Evolutionary conservation across 345 rosid genomes (phyloP).

Genomic region (Turritis glabra): DNA sequence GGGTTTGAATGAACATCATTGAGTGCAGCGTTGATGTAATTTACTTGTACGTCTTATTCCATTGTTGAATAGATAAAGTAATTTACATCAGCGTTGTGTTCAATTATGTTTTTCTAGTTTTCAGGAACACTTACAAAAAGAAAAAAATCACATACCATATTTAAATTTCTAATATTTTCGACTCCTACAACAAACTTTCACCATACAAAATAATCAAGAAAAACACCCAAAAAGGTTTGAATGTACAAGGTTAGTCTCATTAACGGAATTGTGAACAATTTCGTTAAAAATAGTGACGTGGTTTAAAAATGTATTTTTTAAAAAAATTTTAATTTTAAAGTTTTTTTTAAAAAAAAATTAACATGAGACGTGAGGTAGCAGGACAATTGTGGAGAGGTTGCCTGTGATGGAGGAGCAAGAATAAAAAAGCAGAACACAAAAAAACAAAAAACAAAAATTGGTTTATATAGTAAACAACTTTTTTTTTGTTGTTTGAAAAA

Average conservation of each 20-base stretch:
- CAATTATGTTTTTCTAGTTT: slow-evolving; percentile 33
- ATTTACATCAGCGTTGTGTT: slow-evolving; percentile 28
- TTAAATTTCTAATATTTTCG: neutral
- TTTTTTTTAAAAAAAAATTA: neutral
- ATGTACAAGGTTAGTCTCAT: slow-evolving; percentile 15
- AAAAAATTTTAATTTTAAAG: too few relatives aligned
- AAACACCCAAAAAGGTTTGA: neutral
- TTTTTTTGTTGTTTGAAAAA: neutral
- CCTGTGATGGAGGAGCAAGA: too few relatives aligned
- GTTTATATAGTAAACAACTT: neutral
- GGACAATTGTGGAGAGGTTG: too few relatives aligned
- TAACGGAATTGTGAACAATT: neutral
- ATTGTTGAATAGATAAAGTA: neutral
- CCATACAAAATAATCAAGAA: slow-evolving; percentile 21
- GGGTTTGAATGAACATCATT: slow-evolving; percentile 51
- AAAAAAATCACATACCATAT: neutral
- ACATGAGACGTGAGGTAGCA: neutral
- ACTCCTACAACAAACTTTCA: slow-evolving; percentile 19
- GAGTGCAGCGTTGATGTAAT: slow-evolving; percentile 74
- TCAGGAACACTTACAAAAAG: slow-evolving; percentile 11
- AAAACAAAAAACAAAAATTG: too few relatives aligned
- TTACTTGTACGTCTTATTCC: neutral
- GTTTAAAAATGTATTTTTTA: neutral
- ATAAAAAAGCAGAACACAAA: too few relatives aligned
- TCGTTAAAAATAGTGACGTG: neutral